phyloP scores from a whole-genome alignment of 2,329 filamentous ascomycete species.

The Eurotiales sp. region DNA sequence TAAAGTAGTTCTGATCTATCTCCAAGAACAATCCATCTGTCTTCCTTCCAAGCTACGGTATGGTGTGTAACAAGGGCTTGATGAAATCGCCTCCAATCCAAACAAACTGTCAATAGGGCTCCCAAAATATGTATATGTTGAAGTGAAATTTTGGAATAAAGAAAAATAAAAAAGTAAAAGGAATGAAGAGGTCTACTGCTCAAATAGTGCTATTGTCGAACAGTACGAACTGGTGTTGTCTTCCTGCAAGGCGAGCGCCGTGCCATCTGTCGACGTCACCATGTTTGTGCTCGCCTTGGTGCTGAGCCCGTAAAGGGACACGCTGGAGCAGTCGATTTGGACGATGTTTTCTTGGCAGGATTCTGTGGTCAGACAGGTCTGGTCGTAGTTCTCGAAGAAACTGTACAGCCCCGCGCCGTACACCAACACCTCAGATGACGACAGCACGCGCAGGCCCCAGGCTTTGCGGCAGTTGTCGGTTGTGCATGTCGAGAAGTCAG shows the following conservation, averaged over 20 bases:
- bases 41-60: no score
- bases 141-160: slow-evolving; percentile 5
- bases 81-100: background rate
- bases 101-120: background rate
- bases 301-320: slow-evolving; percentile 65
- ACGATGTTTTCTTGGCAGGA: slow-evolving; percentile 77
- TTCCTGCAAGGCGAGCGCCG: slow-evolving; percentile 33
- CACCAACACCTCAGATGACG: slow-evolving; percentile 64
- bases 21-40: no score
- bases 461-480: slow-evolving; percentile 63
- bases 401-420: slow-evolving; percentile 74
- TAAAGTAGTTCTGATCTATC: no score
- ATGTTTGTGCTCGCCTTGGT: slow-evolving; percentile 74
- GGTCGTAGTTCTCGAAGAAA: slow-evolving; percentile 79
- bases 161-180: background rate
- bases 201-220: slow-evolving; percentile 43
- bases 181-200: slow-evolving; percentile 21
- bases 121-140: background rate
- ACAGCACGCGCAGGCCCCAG: slow-evolving; percentile 69
- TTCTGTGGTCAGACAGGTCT: slow-evolving; percentile 63
- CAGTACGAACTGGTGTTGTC: slow-evolving; percentile 43
- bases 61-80: no score
- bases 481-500: slow-evolving; percentile 63
- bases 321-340: slow-evolving; percentile 61
- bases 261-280: slow-evolving; percentile 50